Conservation (phyloP, 306 rosid genomes). For the Fagus crenata region DNA sequence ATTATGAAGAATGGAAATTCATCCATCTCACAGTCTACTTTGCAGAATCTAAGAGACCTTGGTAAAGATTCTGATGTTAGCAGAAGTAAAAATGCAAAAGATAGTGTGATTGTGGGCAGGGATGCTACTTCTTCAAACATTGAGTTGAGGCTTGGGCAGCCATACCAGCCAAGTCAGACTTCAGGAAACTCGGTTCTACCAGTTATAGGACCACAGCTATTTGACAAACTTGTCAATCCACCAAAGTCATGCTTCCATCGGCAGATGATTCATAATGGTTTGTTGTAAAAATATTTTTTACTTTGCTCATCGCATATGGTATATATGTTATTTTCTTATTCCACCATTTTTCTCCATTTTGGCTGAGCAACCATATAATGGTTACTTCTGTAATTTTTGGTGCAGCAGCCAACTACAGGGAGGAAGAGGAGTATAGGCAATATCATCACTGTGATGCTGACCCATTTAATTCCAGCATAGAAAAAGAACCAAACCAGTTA, state of each 20-base stretch:
- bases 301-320: constrained; percentile 27
- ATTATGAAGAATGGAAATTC: constrained; percentile 36
- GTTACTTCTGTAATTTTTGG: constrained; percentile 22
- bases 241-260: constrained; percentile 36
- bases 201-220: constrained; percentile 38
- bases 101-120: constrained; percentile 36
- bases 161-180: constrained; percentile 37
- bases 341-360: constrained; percentile 20
- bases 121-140: constrained; percentile 51
- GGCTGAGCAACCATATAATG: constrained; percentile 25
- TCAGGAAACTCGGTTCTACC: constrained; percentile 42
- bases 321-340: background rate
- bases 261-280: constrained; percentile 49
- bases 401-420: constrained; percentile 40
- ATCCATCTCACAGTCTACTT: constrained; percentile 32
- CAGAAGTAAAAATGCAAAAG: constrained; percentile 28
- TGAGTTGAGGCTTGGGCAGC: constrained; percentile 67
- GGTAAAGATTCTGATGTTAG: constrained; percentile 40
- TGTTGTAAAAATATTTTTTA: constrained; percentile 35
- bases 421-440: constrained; percentile 33
- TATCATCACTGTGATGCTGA: constrained; percentile 29
- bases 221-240: constrained; percentile 41
- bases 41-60: constrained; percentile 39
- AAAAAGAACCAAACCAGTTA: constrained; percentile 36
- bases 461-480: constrained; percentile 27